Evolutionary conservation across 768 basidiomycete species (phyloP), one percentile per base, ranked within the genome.

Genomic region (Glaciozyma antarctica): DNA sequence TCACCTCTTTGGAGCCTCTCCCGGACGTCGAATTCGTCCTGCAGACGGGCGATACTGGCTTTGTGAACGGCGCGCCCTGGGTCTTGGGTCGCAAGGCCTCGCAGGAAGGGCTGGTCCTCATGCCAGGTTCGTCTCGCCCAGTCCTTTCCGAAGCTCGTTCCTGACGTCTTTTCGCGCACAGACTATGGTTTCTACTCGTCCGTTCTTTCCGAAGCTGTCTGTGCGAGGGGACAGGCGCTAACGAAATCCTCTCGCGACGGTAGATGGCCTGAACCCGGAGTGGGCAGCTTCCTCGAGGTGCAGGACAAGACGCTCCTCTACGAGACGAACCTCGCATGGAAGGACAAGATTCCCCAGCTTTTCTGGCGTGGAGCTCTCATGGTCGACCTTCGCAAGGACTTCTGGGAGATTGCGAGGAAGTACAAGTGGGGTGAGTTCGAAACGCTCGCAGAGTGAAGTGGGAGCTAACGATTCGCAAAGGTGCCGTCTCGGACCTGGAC

Each of bases 11-110:
- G 45, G 68, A 72, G 24, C 66, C 68, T 3, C 45, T 72, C 0
- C 71, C 71, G 45, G 68, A 72, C 55, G 60, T 72, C 62, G 71
- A 72, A 48, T 72, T 72, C n/a, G 65, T 66, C 5, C 12, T 72
- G 4, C 62, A 67, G 41, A 70, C 63, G 6, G 63, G 63, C 43
- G 69, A 70, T 58, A 60, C 60, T 26, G 69, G 59, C 1, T 21
- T 66, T 5, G 54, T 61, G 1, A 7, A 19, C 1, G 68, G 64
- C 17, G 68, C 68, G 8, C 62, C 63, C 10, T 72, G 71, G 71
- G 62, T 62, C 10, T 43, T 72, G 3, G 61, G 56, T 5, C 41
- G 64, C 13, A 59, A 57, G 22, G 67, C 54, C 22, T 48, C 41
- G 1, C 30, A 69, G 56, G 60, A 61, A 24, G 38, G 34, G 10